Evolutionary conservation across 2,329 filamentous ascomycete genomes (phyloP).

Genomic region (Fusarium subtropicale): DNA sequence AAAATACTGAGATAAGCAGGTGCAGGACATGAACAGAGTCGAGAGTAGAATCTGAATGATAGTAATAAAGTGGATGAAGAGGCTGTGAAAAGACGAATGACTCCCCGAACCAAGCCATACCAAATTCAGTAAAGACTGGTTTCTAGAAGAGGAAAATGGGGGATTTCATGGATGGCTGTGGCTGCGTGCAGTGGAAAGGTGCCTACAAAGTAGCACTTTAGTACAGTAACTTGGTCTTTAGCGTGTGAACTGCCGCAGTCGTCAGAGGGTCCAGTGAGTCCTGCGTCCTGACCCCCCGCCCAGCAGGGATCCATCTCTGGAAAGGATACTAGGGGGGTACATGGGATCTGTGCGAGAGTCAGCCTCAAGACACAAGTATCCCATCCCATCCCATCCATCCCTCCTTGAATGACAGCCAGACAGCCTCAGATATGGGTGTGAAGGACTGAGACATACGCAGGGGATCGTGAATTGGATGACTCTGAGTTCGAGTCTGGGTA

Average conservation of each 20-base stretch:
- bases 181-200: constrained; percentile 18
- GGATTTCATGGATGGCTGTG: constrained; percentile 11
- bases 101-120: constrained; percentile 1
- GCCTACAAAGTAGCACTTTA: constrained; percentile 11
- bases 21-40: not conserved
- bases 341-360: constrained; percentile 20
- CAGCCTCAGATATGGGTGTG: constrained; percentile 32
- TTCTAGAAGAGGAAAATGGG: constrained; percentile 36
- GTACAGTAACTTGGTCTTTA: constrained; percentile 28
- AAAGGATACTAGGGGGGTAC: constrained; percentile 12
- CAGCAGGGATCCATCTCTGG: constrained; percentile 18
- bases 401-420: constrained; percentile 24
- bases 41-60: constrained; percentile 3
- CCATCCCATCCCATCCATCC: constrained; percentile 3
- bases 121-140: constrained; percentile 5
- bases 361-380: constrained; percentile 29
- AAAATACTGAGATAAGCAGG: not conserved
- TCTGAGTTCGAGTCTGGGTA: not conserved
- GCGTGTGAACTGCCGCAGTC: constrained; percentile 38
- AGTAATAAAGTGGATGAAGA: constrained; percentile 13
- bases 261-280: constrained; percentile 31
- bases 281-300: not conserved
- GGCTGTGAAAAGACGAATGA: constrained; percentile 12
- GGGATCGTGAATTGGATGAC: constrained; percentile 15
- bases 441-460: constrained; percentile 38